Percentiles rank a stretch among this genome's conserved stretches.
These are phyloP conservation scores for Omphalea diandra DNA, from an alignment of 441 rosid species.

Conservation along the genomic window DNA sequence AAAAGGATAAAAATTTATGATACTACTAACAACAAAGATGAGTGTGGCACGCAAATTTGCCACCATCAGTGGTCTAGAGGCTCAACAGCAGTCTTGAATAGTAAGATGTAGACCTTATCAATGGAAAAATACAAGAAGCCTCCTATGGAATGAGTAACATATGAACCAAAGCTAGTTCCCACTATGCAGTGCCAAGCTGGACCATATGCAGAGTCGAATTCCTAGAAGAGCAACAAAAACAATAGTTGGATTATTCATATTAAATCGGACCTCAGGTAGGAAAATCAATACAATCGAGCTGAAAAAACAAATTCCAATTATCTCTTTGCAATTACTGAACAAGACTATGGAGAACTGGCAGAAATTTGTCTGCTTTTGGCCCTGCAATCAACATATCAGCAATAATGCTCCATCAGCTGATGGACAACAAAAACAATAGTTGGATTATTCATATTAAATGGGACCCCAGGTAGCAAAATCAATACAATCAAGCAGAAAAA, in stretches of 20 bases:
- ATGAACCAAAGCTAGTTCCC: conserved; percentile 96
- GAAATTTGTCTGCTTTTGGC: no score
- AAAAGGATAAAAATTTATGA: conserved; percentile 14
- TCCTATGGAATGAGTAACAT: conserved; percentile 88
- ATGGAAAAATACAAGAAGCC: conserved; percentile 95
- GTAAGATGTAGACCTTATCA: conserved; percentile 86
- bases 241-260: neutral
- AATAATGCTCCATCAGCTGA: no score
- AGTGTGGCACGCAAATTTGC: conserved; percentile 12
- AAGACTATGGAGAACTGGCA: no score
- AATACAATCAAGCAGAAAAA: neutral
- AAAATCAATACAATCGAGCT: conserved; percentile 2
- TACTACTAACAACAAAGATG: conserved; percentile 5
- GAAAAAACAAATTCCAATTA: no score
- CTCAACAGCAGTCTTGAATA: conserved; percentile 94
- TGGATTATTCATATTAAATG: neutral
- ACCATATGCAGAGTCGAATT: conserved; percentile 80
- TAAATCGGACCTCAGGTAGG: neutral
- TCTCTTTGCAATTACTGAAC: no score
- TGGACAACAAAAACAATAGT: neutral
- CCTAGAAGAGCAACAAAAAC: conserved; percentile 44
- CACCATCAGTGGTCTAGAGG: conserved; percentile 58
- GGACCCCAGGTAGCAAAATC: neutral
- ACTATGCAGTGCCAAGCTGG: conserved; percentile 99
- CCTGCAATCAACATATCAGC: no score